phyloP scores from a whole-genome alignment of 202 grass and related monocot genomes.

The Zizania palustris region DNA sequence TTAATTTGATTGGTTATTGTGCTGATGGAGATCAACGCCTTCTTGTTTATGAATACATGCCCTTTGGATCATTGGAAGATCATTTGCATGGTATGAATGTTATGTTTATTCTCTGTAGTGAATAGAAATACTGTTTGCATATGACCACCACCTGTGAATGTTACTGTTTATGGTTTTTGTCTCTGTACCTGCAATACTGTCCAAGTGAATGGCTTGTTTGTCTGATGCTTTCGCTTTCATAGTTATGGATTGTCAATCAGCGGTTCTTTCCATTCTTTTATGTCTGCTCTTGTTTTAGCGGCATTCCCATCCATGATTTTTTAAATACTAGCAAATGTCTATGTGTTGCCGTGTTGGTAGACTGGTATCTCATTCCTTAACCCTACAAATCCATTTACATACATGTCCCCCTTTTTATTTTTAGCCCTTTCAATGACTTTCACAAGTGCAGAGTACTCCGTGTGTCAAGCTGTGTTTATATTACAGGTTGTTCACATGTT shows the following conservation, averaged over 20 bases:
- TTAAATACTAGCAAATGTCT: slow-evolving; percentile 12
- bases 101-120: slow-evolving; percentile 27
- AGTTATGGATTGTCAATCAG: background rate
- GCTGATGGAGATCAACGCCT: slow-evolving; percentile 92
- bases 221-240: slow-evolving; percentile 43
- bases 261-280: slow-evolving; percentile 17
- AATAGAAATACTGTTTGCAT: slow-evolving; percentile 23
- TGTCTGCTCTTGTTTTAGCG: slow-evolving; percentile 4
- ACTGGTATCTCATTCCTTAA: slow-evolving; percentile 20
- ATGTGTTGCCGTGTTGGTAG: background rate
- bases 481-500: background rate
- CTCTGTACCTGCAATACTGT: slow-evolving; percentile 22
- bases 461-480: background rate
- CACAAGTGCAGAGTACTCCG: slow-evolving; percentile 17
- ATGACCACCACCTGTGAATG: slow-evolving; percentile 25
- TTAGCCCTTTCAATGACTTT: slow-evolving; percentile 6
- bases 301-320: background rate
- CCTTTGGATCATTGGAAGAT: slow-evolving; percentile 90
- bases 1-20: slow-evolving; percentile 93
- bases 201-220: slow-evolving; percentile 18
- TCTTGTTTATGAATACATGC: slow-evolving; percentile 96
- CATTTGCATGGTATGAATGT: slow-evolving; percentile 79
- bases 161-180: slow-evolving; percentile 28
- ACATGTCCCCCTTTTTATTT: background rate
- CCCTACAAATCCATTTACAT: slow-evolving; percentile 8